Base-by-base conservation (phyloP, 2,329 filamentous ascomycete species). In the Pseudogymnoascus sp. region DNA sequence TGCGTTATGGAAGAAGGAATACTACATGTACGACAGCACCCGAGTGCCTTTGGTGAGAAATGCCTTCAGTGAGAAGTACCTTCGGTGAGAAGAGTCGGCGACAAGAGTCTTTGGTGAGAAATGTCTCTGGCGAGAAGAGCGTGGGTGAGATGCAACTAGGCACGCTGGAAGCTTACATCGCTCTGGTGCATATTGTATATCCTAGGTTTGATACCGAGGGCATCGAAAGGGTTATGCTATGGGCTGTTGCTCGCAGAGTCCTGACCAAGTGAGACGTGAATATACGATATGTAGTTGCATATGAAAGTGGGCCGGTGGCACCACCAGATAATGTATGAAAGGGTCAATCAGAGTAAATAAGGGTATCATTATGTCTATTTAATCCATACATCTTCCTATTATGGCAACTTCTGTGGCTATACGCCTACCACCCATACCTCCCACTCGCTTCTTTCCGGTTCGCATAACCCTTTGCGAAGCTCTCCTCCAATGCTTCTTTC, bases 401-500 rank as follows among this genome's bases (percentile, higher is more conserved):
- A 56, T 34, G 49, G 5, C 49, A 61, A 7, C 42, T 16, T 63
- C 31, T 12, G 5, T 36, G 23, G 7, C 12, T 4, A 31, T 4
- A 40, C 37, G 61, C n/a, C 25, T 40, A 88, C 90, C 91, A 97
- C 4, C 93, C 93, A 77, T 97, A 97, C 70, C 85, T 85, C 64
- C 84, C 87, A 3, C 89, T 90, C 18, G 91, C 91, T 73, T 96
- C 92, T 69, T 85, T 88, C 75, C 90, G 87, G 71, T 93, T 95
- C 69, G 83, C 84, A 77, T 84, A 87, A 5, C 91, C 90, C 68
- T 87, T 80, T 18, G 91, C 91, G 78, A 96, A 97, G 73, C 90
- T 93, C 72, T 97, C 93, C 76, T 97, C 92, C 68, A 97, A 78
- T 2, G 91, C 92, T 9, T 96, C 91, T 72, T 87, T 87, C 76